Evolutionary conservation across 129 eudicot species (phyloP).

Genomic region (Saussurea involucrata): DNA sequence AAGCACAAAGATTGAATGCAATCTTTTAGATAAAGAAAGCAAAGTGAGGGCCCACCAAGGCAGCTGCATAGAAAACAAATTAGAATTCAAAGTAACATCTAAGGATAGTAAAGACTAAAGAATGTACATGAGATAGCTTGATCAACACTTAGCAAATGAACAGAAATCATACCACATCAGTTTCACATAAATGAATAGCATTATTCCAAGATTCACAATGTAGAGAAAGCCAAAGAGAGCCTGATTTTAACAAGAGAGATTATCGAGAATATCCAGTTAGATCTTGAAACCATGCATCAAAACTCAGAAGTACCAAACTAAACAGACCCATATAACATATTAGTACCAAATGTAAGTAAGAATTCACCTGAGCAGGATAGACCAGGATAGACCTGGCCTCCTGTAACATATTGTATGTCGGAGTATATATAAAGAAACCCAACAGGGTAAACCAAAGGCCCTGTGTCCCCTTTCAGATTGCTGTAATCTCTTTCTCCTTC

Average conservation of each 20-base stretch:
- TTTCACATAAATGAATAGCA: constrained; percentile 70
- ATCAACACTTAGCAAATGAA: constrained; percentile 1
- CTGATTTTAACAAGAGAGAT: constrained; percentile 42
- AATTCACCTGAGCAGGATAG: constrained; percentile 76
- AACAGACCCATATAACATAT: not conserved
- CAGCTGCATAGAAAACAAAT: constrained; percentile 43
- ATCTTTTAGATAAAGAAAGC: constrained; percentile 77
- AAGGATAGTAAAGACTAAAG: not conserved
- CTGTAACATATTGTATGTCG: constrained; percentile 70
- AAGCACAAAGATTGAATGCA: constrained; percentile 88
- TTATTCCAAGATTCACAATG: constrained; percentile 77
- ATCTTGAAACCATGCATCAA: not conserved
- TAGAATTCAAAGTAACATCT: not conserved
- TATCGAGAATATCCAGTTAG: not conserved
- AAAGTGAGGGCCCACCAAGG: constrained; percentile 98
- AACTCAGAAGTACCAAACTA: not conserved
- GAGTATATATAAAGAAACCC: constrained; percentile 87
- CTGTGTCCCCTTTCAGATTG: constrained; percentile 89
- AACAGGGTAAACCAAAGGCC: constrained; percentile 95
- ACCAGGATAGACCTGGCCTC: constrained; percentile 71
- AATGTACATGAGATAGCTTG: not conserved
- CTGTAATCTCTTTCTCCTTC: constrained; percentile 87
- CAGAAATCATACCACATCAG: constrained; percentile 72
- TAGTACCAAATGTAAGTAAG: not conserved
- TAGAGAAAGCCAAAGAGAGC: constrained; percentile 74